A percentile compares a stretch with the other conserved stretches of the same genome.
Conservation (phyloP, 352 stramenopile species). For the Globisporangium ultimum region DNA sequence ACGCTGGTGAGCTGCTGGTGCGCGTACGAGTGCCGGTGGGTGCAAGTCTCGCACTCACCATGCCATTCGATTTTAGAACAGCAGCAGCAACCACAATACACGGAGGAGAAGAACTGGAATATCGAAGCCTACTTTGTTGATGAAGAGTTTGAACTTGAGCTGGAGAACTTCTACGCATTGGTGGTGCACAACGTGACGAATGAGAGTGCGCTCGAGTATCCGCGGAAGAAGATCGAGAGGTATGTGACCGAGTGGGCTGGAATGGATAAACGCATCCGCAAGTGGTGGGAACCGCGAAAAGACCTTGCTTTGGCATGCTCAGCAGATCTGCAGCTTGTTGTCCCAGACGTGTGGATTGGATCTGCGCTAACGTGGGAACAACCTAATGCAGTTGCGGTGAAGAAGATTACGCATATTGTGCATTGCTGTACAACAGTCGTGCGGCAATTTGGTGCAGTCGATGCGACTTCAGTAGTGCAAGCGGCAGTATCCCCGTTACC, state of each 20-base stretch:
- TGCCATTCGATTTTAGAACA: neutral
- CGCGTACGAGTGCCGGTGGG: constrained; percentile 10
- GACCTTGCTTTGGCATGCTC: constrained; percentile 15
- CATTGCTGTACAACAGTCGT: constrained; percentile 3
- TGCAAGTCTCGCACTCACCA: neutral
- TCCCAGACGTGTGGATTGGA: constrained; percentile 31
- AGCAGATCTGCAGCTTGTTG: constrained; percentile 32
- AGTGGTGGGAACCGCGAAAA: constrained; percentile 12
- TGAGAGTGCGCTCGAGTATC: constrained; percentile 8
- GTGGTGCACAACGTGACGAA: constrained; percentile 8
- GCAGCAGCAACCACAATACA: neutral
- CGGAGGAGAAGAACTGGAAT: neutral
- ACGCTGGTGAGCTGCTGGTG: constrained; percentile 15
- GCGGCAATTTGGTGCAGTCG: neutral
- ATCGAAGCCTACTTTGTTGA: constrained; percentile 11
- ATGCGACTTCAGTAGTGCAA: constrained; percentile 3
- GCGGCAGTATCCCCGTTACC: neutral
- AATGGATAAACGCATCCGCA: neutral
- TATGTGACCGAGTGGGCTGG: constrained; percentile 13
- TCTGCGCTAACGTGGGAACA: constrained; percentile 22
- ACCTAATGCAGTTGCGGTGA: constrained; percentile 6
- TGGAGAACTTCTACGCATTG: constrained; percentile 21
- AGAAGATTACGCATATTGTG: constrained; percentile 20
- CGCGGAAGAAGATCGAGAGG: constrained; percentile 5
- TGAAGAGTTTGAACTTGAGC: constrained; percentile 20